These are phyloP conservation scores for Suhomyces sp. DNA, from an alignment of 805 yeast genomes.

Conservation along the genomic window DNA sequence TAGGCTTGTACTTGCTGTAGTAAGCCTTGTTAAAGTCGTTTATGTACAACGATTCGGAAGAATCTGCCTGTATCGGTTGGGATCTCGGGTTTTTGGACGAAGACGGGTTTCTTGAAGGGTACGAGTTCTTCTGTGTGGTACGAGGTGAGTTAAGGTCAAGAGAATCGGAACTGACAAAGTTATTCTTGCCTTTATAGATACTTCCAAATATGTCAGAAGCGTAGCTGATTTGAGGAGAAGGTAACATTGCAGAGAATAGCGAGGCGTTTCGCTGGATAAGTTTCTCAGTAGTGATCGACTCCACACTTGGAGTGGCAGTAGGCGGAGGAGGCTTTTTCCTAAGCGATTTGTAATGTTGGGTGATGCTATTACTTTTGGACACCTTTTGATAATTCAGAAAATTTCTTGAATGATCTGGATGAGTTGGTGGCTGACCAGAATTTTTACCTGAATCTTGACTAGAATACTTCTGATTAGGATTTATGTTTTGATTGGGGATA, in stretches of 20 bases:
- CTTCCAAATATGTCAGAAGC: constrained; percentile 28
- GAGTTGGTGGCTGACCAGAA: too few species aligned
- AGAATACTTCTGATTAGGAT: background rate
- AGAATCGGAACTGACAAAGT: background rate
- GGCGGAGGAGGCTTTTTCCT: background rate
- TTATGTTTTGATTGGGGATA: background rate
- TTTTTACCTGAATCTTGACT: background rate
- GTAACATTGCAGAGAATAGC: constrained; percentile 30
- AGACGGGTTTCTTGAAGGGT: background rate
- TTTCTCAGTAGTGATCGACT: constrained; percentile 26
- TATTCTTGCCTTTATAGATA: constrained; percentile 1
- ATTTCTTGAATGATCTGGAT: background rate
- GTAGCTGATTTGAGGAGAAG: constrained; percentile 39
- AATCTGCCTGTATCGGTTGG: background rate
- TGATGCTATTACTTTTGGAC: background rate
- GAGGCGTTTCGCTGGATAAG: constrained; percentile 31
- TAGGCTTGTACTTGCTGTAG: constrained; percentile 11
- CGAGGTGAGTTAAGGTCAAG: background rate
- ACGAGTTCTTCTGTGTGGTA: background rate
- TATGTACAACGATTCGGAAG: constrained; percentile 9
- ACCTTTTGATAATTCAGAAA: background rate
- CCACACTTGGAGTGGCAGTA: constrained; percentile 1
- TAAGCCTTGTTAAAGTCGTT: constrained; percentile 23
- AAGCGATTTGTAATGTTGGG: background rate
- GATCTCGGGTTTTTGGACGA: background rate